Base-by-base conservation (phyloP, 441 rosid species). In the Erysimum cheiri region DNA sequence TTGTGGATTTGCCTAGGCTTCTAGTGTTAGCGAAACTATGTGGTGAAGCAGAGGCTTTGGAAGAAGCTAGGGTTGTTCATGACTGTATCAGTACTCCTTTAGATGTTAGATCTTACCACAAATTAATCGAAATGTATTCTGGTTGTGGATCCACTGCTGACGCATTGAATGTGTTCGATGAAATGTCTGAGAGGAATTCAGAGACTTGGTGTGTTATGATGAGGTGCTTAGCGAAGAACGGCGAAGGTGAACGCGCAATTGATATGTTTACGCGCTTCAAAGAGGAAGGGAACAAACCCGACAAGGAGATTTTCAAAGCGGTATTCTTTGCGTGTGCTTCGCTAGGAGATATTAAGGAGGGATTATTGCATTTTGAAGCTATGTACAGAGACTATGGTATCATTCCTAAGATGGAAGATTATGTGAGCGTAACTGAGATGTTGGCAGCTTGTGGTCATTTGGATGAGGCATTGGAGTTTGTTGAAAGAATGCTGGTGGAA, bases 401-500 rank as follows among this genome's bases (percentile, higher is more conserved):
- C 48, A 37, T 76, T 15, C 96, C 91, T 10, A 67, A 89, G 11
- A 83, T 86, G 85, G 85, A 90, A 67, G 87, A 87, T 60, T 88
- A 85, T n/a, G 70, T 74, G 29, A 68, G 84, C 68, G 69, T 85
- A 19, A 90, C 85, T 11, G 78, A 83, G 70, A 85, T 92, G 91
- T 41, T 90, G 55, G 95, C 90, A 65, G 82, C 76, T 28, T 8
- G 70, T 17, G 98, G 98, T 26, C 75, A 86, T 80, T 78, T 90
- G 35, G 85, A 87, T 66, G 97, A 92, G 78, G 96, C 96, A 1
- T 65, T 87, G 33, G 91, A 92, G 69, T 88, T 92, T 70, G 75
- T 85, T 2, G 87, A 82, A 49, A 81, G 77, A 48, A 84, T 92
- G 89, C 85, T 82, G 2, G 10, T 80, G 53, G 82, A 84, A 62